These are phyloP conservation scores for Megacollybia platyphylla DNA, from an alignment of 1,284 basidiomycete genomes.

Conservation along the genomic window DNA sequence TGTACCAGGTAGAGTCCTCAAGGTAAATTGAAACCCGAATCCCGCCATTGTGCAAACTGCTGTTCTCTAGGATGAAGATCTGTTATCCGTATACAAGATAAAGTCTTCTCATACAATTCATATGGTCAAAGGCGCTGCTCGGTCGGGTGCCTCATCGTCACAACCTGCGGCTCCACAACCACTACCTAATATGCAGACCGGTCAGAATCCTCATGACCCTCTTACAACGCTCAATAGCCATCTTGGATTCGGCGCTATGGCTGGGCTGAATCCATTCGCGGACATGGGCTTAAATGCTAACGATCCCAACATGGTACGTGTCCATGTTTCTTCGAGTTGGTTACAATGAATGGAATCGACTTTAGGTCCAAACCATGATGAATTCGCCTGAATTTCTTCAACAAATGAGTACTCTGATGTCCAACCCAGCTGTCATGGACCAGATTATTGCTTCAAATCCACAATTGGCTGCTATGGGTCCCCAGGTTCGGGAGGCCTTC, in stretches of 20 bases:
- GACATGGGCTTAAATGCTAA: slow-evolving; percentile 78
- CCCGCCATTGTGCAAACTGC: slow-evolving; percentile 4
- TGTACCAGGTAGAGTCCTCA: slow-evolving; percentile 52
- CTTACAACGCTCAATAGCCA: slow-evolving; percentile 65
- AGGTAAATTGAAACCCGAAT: slow-evolving; percentile 24
- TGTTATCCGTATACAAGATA: slow-evolving; percentile 78
- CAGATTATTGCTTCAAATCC: slow-evolving; percentile 77
- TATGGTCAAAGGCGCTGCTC: slow-evolving; percentile 82
- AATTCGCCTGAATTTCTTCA: slow-evolving; percentile 70
- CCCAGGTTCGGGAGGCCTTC: slow-evolving; percentile 71
- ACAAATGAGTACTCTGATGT: slow-evolving; percentile 67
- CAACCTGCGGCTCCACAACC: slow-evolving; percentile 27
- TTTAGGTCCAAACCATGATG: slow-evolving; percentile 73
- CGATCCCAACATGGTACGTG: slow-evolving; percentile 79
- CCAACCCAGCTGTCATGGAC: slow-evolving; percentile 73
- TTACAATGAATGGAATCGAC: not conserved
- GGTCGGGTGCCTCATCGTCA: slow-evolving; percentile 24
- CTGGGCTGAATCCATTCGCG: slow-evolving; percentile 79
- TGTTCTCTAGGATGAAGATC: slow-evolving; percentile 64
- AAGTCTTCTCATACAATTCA: slow-evolving; percentile 80
- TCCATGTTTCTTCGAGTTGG: not conserved
- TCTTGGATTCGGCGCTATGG: slow-evolving; percentile 60
- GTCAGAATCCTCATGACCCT: slow-evolving; percentile 72
- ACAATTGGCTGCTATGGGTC: slow-evolving; percentile 66
- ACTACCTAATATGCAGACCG: slow-evolving; percentile 71